Evolutionary conservation across 2,329 filamentous ascomycete species (phyloP).

Genomic region (Fusarium sulawesiense): DNA sequence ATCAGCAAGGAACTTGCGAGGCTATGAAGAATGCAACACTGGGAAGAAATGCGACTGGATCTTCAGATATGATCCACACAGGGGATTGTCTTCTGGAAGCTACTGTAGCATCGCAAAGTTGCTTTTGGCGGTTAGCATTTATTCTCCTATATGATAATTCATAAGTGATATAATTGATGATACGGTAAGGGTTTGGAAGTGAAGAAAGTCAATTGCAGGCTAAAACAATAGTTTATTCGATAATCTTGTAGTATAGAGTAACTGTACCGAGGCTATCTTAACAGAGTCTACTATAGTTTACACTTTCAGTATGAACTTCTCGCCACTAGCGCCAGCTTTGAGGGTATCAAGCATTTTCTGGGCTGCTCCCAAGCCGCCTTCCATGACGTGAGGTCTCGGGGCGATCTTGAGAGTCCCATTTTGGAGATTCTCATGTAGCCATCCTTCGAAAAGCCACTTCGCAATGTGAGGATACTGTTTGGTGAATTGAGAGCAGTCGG

Average conservation of each 20-base stretch:
- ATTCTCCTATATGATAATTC: not conserved
- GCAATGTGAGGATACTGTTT: rapidly evolving
- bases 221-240: not conserved
- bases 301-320: not conserved
- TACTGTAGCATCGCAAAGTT: not conserved
- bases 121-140: not conserved
- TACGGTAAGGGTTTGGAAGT: not conserved
- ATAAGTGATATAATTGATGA: not conserved
- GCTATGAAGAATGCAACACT: not conserved
- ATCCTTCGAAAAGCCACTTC: not conserved
- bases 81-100: not conserved
- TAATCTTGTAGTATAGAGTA: not conserved
- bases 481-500: not conserved
- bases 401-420: not conserved
- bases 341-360: not conserved
- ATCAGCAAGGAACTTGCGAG: not conserved
- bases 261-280: not conserved
- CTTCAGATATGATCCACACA: not conserved
- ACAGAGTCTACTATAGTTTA: not conserved
- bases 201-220: not conserved
- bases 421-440: not conserved
- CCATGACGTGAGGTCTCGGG: not conserved
- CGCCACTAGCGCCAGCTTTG: not conserved
- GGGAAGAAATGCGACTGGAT: not conserved
- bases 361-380: not conserved